phyloP scores from a whole-genome alignment of 805 yeast genomes.

The Spathaspora gorwiae region DNA sequence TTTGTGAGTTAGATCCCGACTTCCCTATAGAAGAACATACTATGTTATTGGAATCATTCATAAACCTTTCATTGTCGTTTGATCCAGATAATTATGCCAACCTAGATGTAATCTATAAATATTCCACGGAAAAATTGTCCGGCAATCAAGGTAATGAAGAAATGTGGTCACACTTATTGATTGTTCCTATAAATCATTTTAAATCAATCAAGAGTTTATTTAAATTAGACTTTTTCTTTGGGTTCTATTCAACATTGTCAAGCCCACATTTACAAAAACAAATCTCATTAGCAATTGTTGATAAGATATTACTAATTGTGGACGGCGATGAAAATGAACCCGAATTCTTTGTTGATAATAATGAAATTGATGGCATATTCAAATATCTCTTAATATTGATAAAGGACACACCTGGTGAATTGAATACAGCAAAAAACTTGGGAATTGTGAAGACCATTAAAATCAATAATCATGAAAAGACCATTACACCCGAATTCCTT shows the following conservation, averaged over 20 bases:
- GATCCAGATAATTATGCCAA: constrained; percentile 59
- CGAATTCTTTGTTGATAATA: constrained; percentile 24
- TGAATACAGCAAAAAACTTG: constrained; percentile 34
- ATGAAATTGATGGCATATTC: constrained; percentile 57
- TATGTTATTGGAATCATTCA: constrained; percentile 59
- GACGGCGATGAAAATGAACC: background rate
- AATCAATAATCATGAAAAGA: constrained; percentile 23
- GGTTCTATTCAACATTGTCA: constrained; percentile 50
- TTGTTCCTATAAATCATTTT: constrained; percentile 46
- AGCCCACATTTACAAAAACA: constrained; percentile 48
- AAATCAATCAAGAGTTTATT: constrained; percentile 37
- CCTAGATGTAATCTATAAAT: constrained; percentile 57
- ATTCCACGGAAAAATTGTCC: constrained; percentile 41
- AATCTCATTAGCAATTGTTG: constrained; percentile 58
- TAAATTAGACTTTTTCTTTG: constrained; percentile 46
- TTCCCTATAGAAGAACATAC: constrained; percentile 65
- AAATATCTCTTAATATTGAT: constrained; percentile 55
- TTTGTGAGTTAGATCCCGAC: constrained; percentile 57
- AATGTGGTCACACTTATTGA: constrained; percentile 43
- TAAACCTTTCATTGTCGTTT: constrained; percentile 59
- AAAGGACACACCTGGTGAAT: constrained; percentile 23
- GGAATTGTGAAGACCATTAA: constrained; percentile 34
- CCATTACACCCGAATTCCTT: constrained; percentile 34
- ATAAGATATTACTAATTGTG: constrained; percentile 42
- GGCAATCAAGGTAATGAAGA: constrained; percentile 22